These are phyloP conservation scores for Curvularia hawaiiensis DNA, from an alignment of 2,329 filamentous ascomycete species.

Conservation along the genomic window DNA sequence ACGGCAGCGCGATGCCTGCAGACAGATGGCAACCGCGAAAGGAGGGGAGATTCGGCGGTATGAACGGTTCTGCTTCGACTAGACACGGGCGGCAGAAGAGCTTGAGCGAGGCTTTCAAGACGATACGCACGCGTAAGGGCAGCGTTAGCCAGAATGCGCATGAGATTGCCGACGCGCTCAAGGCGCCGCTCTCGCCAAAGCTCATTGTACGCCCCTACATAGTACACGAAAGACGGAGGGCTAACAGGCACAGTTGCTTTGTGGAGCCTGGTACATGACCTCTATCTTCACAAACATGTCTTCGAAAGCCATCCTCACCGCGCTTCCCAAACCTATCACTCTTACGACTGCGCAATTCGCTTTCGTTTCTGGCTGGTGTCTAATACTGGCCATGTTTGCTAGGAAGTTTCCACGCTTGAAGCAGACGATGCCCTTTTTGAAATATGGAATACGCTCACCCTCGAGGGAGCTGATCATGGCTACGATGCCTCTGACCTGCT, in stretches of 20 bases:
- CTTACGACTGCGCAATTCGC: constrained; percentile 92
- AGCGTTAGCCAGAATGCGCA: constrained; percentile 93
- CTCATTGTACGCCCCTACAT: constrained; percentile 70
- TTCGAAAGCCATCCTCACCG: constrained; percentile 94
- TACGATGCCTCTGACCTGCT: constrained; percentile 88
- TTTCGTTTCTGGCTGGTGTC: constrained; percentile 87
- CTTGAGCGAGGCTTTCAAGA: constrained; percentile 83
- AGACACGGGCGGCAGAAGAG: constrained; percentile 80
- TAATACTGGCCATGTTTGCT: constrained; percentile 78
- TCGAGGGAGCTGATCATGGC: constrained; percentile 81
- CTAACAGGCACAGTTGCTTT: constrained; percentile 68
- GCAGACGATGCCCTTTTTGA: constrained; percentile 75
- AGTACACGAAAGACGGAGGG: constrained; percentile 17
- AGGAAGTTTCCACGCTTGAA: constrained; percentile 73
- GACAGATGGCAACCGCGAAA: constrained; percentile 68
- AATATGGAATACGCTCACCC: constrained; percentile 81
- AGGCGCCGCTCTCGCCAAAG: constrained; percentile 85
- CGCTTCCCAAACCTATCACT: constrained; percentile 87
- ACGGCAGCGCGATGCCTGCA: constrained; percentile 41
- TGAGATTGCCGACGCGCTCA: constrained; percentile 88
- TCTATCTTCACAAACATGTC: constrained; percentile 97
- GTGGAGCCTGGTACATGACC: constrained; percentile 90
- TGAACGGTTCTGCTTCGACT: constrained; percentile 45
- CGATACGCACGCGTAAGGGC: constrained; percentile 77
- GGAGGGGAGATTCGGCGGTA: constrained; percentile 55